Percentiles rank a stretch among this genome's conserved stretches.
Conservation (phyloP, 495 filamentous ascomycete genomes). For the Talaromyces ruber region DNA sequence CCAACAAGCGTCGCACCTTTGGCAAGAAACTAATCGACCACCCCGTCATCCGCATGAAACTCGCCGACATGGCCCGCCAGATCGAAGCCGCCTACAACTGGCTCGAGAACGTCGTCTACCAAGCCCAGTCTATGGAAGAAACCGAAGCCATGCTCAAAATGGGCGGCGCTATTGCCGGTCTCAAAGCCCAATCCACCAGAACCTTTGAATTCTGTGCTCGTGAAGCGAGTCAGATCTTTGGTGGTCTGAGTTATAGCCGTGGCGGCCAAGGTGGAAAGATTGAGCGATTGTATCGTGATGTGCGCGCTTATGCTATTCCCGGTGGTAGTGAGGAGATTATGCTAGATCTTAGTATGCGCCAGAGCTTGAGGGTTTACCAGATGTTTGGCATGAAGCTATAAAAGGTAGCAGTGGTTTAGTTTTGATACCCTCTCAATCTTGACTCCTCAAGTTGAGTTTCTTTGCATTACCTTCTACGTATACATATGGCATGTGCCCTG, state of each 20-base stretch:
- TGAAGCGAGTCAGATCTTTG: constrained; percentile 96
- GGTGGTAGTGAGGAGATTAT: constrained; percentile 98
- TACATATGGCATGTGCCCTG: constrained; percentile 9
- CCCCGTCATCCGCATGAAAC: constrained; percentile 94
- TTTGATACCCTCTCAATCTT: constrained; percentile 6
- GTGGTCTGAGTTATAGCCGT: constrained; percentile 84
- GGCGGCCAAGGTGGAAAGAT: constrained; percentile 96
- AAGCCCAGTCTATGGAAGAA: constrained; percentile 86
- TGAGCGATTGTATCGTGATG: constrained; percentile 90
- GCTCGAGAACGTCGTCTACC: constrained; percentile 94
- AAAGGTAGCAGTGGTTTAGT: constrained; percentile 51
- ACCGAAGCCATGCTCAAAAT: constrained; percentile 93
- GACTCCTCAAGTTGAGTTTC: not conserved
- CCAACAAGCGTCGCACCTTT: constrained; percentile 91
- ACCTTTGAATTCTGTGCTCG: constrained; percentile 97
- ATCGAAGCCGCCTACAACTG: constrained; percentile 95
- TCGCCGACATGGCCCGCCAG: constrained; percentile 95
- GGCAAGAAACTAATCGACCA: constrained; percentile 94
- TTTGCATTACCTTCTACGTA: not conserved
- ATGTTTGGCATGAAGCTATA: constrained; percentile 93
- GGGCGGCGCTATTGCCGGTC: constrained; percentile 84
- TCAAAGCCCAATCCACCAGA: constrained; percentile 87
- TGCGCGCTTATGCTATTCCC: constrained; percentile 95
- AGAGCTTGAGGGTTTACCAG: constrained; percentile 83
- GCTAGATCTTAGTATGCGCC: constrained; percentile 92